A percentile compares a stretch with the other conserved stretches of the same genome.
These are phyloP conservation scores for Niveomyces coronatus DNA, from an alignment of 2,329 filamentous ascomycete species.

Conservation along the genomic window DNA sequence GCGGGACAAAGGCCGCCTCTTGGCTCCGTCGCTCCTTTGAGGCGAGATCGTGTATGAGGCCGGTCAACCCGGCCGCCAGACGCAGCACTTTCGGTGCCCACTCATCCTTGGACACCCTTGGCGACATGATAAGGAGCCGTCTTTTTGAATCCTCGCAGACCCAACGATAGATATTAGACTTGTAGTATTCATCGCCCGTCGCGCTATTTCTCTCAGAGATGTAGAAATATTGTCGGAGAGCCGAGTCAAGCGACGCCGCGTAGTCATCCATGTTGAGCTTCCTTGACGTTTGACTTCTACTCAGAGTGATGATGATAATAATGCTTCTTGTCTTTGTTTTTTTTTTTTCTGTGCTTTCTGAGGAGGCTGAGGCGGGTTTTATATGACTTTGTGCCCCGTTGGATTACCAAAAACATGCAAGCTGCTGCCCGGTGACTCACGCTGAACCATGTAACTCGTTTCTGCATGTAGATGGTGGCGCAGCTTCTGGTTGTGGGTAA, in stretches of 20 bases:
- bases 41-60: neutral
- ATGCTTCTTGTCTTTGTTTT: neutral
- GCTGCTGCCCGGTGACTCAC: slow-evolving; percentile 4
- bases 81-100: slow-evolving; percentile 5
- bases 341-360: too few species aligned
- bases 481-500: too few species aligned
- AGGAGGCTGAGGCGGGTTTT: too few species aligned
- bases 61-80: neutral
- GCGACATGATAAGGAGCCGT: neutral
- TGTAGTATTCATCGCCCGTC: slow-evolving; percentile 7
- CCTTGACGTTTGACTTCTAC: neutral
- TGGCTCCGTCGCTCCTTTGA: neutral
- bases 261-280: neutral
- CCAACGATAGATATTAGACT: slow-evolving; percentile 2
- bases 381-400: too few species aligned
- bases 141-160: neutral
- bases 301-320: neutral
- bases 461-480: too few species aligned
- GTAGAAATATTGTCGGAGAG: slow-evolving; percentile 3
- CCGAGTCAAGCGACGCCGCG: neutral
- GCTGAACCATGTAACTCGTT: too few species aligned
- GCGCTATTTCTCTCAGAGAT: neutral
- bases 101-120: neutral
- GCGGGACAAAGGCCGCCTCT: neutral
- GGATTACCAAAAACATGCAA: too few species aligned